Evolutionary conservation across 495 filamentous ascomycete species (phyloP).

Genomic region (Xylaria palmicola): DNA sequence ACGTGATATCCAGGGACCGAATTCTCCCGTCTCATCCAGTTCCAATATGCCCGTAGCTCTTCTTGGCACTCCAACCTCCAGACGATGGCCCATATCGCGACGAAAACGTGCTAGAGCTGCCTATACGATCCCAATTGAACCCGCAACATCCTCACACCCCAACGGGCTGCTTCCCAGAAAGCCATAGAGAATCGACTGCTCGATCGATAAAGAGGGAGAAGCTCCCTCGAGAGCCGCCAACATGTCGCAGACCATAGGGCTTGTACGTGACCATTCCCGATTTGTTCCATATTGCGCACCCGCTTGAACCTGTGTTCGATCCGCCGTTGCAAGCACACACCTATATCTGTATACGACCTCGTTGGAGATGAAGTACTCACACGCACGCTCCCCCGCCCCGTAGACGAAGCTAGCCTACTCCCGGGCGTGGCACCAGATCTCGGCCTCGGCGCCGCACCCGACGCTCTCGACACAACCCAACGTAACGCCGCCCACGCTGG

Average conservation of each 20-base stretch:
- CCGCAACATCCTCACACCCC: not conserved
- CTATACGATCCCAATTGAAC: not conserved
- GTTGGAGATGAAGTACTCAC: too few species aligned
- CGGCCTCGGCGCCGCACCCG: conserved; percentile 56
- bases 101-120: not conserved
- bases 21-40: not conserved
- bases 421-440: conserved; percentile 90
- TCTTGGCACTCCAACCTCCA: conserved; percentile 9
- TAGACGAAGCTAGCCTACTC: conserved; percentile 97
- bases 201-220: conserved; percentile 22
- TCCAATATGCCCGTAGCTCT: not conserved
- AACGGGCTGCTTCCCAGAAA: not conserved
- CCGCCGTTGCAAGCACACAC: conserved; percentile 3
- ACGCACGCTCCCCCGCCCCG: not conserved
- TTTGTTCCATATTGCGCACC: not conserved
- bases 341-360: not conserved
- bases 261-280: conserved; percentile 43
- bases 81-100: not conserved
- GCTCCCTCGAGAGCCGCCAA: conserved; percentile 31
- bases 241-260: conserved; percentile 70
- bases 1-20: conserved; percentile 11
- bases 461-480: conserved; percentile 54
- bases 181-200: not conserved
- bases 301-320: not conserved
- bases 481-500: conserved; percentile 68